Conservation (phyloP, 306 rosid species). For the Castanopsis chinensis region DNA sequence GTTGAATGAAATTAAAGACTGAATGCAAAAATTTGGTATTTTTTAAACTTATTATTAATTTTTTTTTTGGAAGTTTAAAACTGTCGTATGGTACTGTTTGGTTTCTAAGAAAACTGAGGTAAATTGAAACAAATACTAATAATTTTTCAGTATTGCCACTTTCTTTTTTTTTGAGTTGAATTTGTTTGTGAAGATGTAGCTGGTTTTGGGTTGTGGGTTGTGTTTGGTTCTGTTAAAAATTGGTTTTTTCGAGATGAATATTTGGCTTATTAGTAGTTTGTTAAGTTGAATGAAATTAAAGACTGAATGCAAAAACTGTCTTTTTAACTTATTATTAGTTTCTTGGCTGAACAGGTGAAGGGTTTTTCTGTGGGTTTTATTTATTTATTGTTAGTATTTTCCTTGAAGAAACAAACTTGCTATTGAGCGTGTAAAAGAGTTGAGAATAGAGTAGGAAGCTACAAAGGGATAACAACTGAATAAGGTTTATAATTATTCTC, state of each 20-base stretch:
- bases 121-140: neutral
- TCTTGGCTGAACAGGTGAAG: neutral
- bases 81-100: neutral
- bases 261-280: neutral
- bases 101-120: neutral
- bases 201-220: no score
- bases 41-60: neutral
- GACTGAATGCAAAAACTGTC: neutral
- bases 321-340: neutral
- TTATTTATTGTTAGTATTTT: neutral
- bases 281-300: neutral
- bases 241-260: neutral
- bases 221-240: neutral
- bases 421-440: neutral
- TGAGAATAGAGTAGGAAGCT: neutral
- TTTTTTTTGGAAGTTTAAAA: neutral
- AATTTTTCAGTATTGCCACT: no score
- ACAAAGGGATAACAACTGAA: neutral
- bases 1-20: neutral
- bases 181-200: neutral
- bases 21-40: neutral
- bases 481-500: neutral
- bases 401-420: neutral
- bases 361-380: neutral
- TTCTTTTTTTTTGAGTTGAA: no score